phyloP scores from a whole-genome alignment of 2,329 filamentous ascomycete genomes.

The Phyllosticta citrichinensis region DNA sequence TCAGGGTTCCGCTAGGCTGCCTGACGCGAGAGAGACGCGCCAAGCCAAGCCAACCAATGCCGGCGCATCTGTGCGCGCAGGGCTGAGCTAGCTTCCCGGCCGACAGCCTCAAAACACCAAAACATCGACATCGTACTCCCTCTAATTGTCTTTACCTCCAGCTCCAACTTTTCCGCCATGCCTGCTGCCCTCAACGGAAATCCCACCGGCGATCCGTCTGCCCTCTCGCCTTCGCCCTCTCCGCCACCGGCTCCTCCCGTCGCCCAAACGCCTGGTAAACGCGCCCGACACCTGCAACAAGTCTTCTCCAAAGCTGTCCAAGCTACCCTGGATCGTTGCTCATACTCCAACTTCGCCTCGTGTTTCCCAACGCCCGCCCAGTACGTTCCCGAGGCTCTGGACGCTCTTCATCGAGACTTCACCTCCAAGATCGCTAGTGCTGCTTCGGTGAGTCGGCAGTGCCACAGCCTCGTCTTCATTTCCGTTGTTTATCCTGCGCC shows the following conservation, averaged over 20 bases:
- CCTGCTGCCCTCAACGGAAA: constrained; percentile 17
- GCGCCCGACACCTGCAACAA: constrained; percentile 49
- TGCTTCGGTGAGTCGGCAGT: constrained; percentile 32
- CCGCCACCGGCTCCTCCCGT: constrained; percentile 44
- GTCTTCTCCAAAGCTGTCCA: constrained; percentile 50
- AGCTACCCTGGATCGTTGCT: constrained; percentile 51
- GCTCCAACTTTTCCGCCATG: constrained; percentile 14
- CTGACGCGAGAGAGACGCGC: too few species aligned
- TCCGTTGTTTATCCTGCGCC: background rate
- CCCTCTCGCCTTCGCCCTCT: constrained; percentile 35
- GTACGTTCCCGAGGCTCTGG: constrained; percentile 46
- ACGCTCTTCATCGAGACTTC: constrained; percentile 49
- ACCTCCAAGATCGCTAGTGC: constrained; percentile 48
- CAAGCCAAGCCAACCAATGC: too few species aligned
- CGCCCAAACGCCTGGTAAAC: constrained; percentile 46
- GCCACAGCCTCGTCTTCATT: background rate
- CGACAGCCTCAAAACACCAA: background rate
- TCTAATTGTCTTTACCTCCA: background rate
- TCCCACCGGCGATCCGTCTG: constrained; percentile 7
- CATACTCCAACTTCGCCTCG: constrained; percentile 49
- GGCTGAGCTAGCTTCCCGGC: background rate
- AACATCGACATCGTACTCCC: background rate
- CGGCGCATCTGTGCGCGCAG: background rate
- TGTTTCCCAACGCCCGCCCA: constrained; percentile 55
- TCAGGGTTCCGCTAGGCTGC: too few species aligned